Evolutionary conservation across 306 rosid genomes (phyloP).

Genomic region (Casuarina cunninghamiana): DNA sequence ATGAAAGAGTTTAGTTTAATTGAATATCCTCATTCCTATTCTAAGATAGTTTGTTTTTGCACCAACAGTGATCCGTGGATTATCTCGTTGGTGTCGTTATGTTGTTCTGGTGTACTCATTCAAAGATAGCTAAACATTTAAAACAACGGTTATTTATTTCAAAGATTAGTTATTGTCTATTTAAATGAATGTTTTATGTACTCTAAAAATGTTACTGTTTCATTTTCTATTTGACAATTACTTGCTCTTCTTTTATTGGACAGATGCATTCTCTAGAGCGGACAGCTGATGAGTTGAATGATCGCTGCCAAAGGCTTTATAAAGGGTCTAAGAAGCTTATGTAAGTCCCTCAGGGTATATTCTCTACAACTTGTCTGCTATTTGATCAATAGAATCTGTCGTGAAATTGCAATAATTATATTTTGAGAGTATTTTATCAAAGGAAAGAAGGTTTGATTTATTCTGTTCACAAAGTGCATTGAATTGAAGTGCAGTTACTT

Average conservation of each 20-base stretch:
- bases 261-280: slow-evolving; percentile 76
- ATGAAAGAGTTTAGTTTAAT: too few species aligned
- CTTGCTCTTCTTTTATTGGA: slow-evolving; percentile 15
- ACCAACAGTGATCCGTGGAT: not conserved
- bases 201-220: not conserved
- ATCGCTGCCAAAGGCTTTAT: slow-evolving; percentile 68
- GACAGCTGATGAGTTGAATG: slow-evolving; percentile 70
- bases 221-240: not conserved
- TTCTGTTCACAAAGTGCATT: not conserved
- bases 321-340: slow-evolving; percentile 75
- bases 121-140: not conserved
- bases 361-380: slow-evolving; percentile 14
- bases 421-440: not conserved
- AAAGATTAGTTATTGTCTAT: not conserved
- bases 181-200: not conserved
- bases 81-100: not conserved
- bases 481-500: not conserved
- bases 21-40: not conserved
- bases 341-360: slow-evolving; percentile 50
- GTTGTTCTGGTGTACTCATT: too few species aligned
- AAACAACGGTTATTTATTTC: not conserved
- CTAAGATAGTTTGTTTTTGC: not conserved
- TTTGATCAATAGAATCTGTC: slow-evolving; percentile 5
- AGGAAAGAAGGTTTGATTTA: not conserved
- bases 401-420: not conserved